Evolutionary conservation across 306 rosid genomes (phyloP).

Genomic region (Gillenia trifoliata): DNA sequence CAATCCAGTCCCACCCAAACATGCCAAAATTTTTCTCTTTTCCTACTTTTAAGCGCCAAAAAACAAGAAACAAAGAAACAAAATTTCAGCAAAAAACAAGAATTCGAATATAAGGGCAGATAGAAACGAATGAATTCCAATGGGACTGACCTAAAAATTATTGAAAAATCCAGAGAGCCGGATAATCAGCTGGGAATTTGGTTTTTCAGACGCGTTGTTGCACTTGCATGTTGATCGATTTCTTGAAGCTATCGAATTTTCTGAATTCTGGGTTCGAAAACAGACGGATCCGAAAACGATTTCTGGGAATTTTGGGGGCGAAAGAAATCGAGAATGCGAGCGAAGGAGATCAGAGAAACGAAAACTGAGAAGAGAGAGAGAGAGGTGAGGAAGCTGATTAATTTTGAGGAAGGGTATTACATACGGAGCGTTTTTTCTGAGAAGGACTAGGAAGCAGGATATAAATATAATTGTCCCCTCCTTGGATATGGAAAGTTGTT

Average conservation of each 20-base stretch:
- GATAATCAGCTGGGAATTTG: background rate
- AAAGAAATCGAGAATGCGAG: background rate
- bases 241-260: background rate
- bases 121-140: background rate
- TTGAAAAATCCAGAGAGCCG: background rate
- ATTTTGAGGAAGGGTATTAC: background rate
- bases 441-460: background rate
- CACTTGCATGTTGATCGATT: background rate
- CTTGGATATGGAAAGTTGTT: background rate
- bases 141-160: background rate
- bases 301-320: background rate
- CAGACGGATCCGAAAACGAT: background rate
- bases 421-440: background rate
- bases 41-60: background rate
- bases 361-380: background rate
- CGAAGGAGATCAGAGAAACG: background rate
- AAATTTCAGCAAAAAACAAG: background rate
- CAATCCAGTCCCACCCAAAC: background rate
- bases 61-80: background rate
- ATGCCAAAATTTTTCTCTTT: background rate
- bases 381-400: background rate
- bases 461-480: too few relatives aligned
- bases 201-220: background rate
- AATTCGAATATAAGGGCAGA: background rate
- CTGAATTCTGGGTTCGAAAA: background rate